A percentile compares a stretch with the other conserved stretches of the same genome.
These are phyloP conservation scores for Cladosporium colombiae DNA, from an alignment of 2,329 filamentous ascomycete species.

Conservation along the genomic window DNA sequence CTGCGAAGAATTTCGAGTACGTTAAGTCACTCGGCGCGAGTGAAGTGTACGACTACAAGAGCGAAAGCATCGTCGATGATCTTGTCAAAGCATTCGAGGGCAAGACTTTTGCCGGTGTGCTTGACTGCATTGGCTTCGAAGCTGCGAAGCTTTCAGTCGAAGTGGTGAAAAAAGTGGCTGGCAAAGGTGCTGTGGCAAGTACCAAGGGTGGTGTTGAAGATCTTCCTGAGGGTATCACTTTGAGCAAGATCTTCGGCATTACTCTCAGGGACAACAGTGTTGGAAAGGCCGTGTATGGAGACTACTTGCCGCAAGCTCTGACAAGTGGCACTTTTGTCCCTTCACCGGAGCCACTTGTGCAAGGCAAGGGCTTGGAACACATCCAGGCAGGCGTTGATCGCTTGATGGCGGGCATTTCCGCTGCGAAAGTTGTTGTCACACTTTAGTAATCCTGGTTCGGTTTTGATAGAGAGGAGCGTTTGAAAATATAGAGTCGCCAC, in stretches of 20 bases:
- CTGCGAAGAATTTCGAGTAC: constrained; percentile 47
- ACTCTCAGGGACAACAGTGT: constrained; percentile 35
- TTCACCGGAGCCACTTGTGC: constrained; percentile 43
- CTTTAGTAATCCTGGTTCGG: constrained; percentile 19
- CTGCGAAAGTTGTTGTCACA: constrained; percentile 46
- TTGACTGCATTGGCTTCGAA: constrained; percentile 28
- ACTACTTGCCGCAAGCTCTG: constrained; percentile 36
- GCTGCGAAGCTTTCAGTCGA: background rate
- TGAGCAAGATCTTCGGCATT: constrained; percentile 33
- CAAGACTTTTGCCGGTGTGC: constrained; percentile 36
- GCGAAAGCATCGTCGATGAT: constrained; percentile 23
- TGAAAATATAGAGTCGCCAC: background rate
- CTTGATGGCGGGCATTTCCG: constrained; percentile 44
- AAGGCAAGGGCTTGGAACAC: constrained; percentile 46
- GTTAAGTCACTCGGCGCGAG: constrained; percentile 48
- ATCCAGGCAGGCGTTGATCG: constrained; percentile 46
- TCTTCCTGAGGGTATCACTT: constrained; percentile 33
- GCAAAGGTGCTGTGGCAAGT: constrained; percentile 28
- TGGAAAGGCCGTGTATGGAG: constrained; percentile 38
- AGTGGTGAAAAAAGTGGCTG: constrained; percentile 31
- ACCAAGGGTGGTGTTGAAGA: constrained; percentile 32
- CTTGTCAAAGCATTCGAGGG: constrained; percentile 36
- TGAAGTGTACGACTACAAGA: constrained; percentile 48
- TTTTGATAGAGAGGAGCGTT: background rate
- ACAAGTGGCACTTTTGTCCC: constrained; percentile 39